phyloP scores from a whole-genome alignment of 345 rosid species.

The Salix exigua region DNA sequence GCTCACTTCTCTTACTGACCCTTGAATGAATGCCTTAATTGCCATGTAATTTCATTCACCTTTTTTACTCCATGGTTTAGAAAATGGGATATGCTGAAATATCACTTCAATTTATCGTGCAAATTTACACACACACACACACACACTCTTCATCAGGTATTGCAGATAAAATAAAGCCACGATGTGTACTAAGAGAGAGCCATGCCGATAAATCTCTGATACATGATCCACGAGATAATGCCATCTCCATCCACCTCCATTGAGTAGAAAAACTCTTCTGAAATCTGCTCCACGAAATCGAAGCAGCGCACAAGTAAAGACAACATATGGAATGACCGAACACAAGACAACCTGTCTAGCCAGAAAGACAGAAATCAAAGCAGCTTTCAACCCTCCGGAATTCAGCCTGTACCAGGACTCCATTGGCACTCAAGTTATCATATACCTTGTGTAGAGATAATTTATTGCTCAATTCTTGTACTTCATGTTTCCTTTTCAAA shows the following conservation, averaged over 20 bases:
- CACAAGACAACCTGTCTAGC: not conserved
- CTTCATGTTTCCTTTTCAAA: conserved; percentile 96
- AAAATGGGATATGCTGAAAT: no score
- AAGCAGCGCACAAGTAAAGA: not conserved
- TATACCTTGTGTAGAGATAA: conserved; percentile 13
- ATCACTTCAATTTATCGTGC: no score
- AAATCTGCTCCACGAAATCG: conserved; percentile 5
- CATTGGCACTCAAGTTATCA: not conserved
- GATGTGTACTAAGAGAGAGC: no score
- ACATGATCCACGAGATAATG: conserved; percentile 4
- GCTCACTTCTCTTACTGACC: no score
- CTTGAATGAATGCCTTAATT: no score
- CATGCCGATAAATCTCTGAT: not conserved
- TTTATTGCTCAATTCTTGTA: conserved; percentile 64
- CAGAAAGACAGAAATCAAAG: not conserved
- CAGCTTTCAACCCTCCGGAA: not conserved
- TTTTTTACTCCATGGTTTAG: no score
- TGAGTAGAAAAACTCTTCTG: conserved; percentile 9
- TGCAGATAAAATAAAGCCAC: no score
- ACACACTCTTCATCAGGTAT: no score
- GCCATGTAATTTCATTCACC: no score
- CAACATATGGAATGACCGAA: not conserved
- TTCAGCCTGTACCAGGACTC: not conserved
- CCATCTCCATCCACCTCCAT: not conserved
- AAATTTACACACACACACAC: no score